Percentiles rank a stretch among this genome's conserved stretches.
phyloP scores from a whole-genome alignment of 345 rosid species.

The Populus simonii region DNA sequence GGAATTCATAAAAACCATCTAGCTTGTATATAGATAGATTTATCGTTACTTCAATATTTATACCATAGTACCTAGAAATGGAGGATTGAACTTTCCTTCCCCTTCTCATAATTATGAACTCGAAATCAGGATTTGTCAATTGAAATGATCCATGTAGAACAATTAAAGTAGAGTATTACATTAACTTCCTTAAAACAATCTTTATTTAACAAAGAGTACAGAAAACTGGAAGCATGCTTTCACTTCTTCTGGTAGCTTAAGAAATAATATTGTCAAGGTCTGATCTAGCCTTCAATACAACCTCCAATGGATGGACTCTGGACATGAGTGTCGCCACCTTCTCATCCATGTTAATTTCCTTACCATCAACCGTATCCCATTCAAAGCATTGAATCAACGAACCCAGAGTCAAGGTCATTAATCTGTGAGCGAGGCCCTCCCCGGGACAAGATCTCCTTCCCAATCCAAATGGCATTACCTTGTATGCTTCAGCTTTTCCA shows the following conservation, averaged over 20 bases:
- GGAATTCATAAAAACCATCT: too few relatives aligned
- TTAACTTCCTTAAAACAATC: background rate
- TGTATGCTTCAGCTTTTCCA: background rate
- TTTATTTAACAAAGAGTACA: background rate
- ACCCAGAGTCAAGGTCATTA: conserved; percentile 10
- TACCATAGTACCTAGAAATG: too few relatives aligned
- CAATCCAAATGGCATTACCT: conserved; percentile 22
- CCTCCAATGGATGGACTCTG: conserved; percentile 10
- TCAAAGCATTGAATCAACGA: conserved; percentile 19
- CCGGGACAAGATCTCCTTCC: conserved; percentile 22
- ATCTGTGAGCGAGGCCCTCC: conserved; percentile 4
- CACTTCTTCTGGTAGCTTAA: background rate
- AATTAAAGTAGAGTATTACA: background rate
- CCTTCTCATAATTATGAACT: too few relatives aligned
- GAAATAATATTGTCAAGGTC: background rate
- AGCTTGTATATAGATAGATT: too few relatives aligned
- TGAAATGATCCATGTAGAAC: background rate
- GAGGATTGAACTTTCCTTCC: too few relatives aligned
- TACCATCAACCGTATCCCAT: conserved; percentile 2
- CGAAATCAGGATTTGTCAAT: too few relatives aligned
- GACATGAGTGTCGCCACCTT: background rate
- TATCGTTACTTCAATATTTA: background rate
- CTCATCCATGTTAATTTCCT: conserved; percentile 5
- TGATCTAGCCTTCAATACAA: background rate
- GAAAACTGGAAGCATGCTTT: background rate